Evolutionary conservation across 192 early-diverging fungal species (phyloP).

Genomic region (Podochytrium sp.): DNA sequence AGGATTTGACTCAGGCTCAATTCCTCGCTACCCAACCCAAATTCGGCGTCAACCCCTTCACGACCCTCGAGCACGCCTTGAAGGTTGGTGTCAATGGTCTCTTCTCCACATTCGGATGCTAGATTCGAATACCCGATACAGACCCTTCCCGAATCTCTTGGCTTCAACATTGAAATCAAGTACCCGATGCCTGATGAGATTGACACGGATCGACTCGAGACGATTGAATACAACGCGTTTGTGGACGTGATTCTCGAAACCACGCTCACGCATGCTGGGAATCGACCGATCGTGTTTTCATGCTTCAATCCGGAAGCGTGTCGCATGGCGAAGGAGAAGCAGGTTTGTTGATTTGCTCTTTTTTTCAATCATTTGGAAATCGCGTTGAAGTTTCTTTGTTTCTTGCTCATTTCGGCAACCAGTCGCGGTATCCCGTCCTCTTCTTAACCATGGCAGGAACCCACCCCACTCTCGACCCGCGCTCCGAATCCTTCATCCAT

Average conservation of each 20-base stretch:
- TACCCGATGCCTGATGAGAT: constrained; percentile 94
- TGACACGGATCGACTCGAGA: constrained; percentile 70
- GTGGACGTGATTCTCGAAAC: constrained; percentile 83
- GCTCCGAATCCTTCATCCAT: constrained; percentile 78
- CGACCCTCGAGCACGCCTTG: constrained; percentile 77
- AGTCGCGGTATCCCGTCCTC: constrained; percentile 85
- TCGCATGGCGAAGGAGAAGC: constrained; percentile 82
- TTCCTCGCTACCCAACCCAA: constrained; percentile 46
- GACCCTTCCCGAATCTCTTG: constrained; percentile 72
- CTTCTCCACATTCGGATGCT: background rate
- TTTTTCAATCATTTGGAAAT: background rate
- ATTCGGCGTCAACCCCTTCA: constrained; percentile 59
- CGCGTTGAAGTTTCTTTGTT: constrained; percentile 77
- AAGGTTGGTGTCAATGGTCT: constrained; percentile 13
- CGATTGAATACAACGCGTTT: constrained; percentile 83
- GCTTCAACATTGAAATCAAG: constrained; percentile 96
- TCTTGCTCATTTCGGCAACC: constrained; percentile 83
- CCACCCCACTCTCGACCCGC: constrained; percentile 70
- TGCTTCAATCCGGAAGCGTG: constrained; percentile 92
- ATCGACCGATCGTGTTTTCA: constrained; percentile 86
- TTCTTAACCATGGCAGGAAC: constrained; percentile 88
- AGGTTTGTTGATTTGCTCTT: constrained; percentile 41
- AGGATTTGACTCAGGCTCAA: constrained; percentile 35
- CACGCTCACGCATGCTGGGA: constrained; percentile 60
- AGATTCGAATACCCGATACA: constrained; percentile 21